Base-by-base conservation (phyloP, 164 flowering plant species). In the Vitis cinerea region DNA sequence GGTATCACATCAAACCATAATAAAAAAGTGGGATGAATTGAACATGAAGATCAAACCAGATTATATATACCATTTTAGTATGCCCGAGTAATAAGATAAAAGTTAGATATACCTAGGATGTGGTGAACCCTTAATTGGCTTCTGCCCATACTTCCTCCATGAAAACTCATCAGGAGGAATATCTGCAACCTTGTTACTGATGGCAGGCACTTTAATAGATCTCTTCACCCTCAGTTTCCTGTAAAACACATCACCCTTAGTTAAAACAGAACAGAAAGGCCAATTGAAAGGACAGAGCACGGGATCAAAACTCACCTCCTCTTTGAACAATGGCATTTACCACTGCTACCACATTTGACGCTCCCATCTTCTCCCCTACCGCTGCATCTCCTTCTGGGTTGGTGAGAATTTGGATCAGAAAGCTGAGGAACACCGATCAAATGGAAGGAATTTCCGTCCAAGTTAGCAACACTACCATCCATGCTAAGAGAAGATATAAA, bases 281-380 rank as follows among this genome's bases (percentile, higher is more conserved):
- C 44, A 37, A 37, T 37, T 37, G 44, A 37, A 37, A 37, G 44
- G 44, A 6, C 44, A 37, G 44, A 50, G 4, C n/a, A 12, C 11
- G 14, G n/a, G 58, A 68, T 59, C 10, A 73, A 58, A 49, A 69
- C 81, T 71, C 68, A 95, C 98, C 98, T 92, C 78, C 88, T 93
- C 82, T 93, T 95, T 15, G 99, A 89, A 74, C 99, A 95, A 74
- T 95, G 99, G 56, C 99, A 95, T 82, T 90, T 83, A 61, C 95
- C 89, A 79, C 81, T 87, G 76, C 92, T 86, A 56, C 85, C 94
- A 74, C 97, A 94, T 88, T 88, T 89, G 53, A 87, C 83, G 71
- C 92, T 92, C 58, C 97, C 97, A 74, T 87, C 97, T 12, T 88
- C 96, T 68, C 90, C 97, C 74, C 79, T 90, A 9, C 74, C 86